These are phyloP conservation scores for Microbotryum saponariae DNA, from an alignment of 1,284 basidiomycete genomes.

Conservation along the genomic window DNA sequence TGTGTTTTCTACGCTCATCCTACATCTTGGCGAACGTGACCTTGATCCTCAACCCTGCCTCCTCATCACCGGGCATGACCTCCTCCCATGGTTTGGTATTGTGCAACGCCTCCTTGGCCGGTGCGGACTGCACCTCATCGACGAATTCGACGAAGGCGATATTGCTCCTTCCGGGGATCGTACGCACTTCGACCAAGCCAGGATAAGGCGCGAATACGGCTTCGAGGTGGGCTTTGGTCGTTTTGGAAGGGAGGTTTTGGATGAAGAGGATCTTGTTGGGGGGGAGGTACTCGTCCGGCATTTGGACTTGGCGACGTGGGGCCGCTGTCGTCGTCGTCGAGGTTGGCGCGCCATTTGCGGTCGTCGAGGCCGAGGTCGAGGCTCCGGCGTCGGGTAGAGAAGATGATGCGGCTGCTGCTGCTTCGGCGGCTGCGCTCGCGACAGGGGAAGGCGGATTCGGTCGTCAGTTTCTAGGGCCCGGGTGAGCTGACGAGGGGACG, in stretches of 20 bases:
- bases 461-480: not conserved
- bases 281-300: slow-evolving; percentile 98
- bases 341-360: slow-evolving; percentile 1
- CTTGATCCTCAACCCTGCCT: slow-evolving; percentile 69
- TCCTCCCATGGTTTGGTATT: slow-evolving; percentile 62
- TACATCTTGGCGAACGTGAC: slow-evolving; percentile 46
- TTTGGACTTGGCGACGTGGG: slow-evolving; percentile 57
- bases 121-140: slow-evolving; percentile 79
- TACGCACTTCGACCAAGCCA: slow-evolving; percentile 77
- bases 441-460: not conserved
- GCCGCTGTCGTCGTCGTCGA: slow-evolving; percentile 12
- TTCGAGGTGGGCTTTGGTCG: slow-evolving; percentile 77
- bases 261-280: slow-evolving; percentile 98
- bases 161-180: slow-evolving; percentile 88
- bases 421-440: slow-evolving; percentile 53
- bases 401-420: slow-evolving; percentile 43
- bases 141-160: slow-evolving; percentile 93
- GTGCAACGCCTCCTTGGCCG: slow-evolving; percentile 88
- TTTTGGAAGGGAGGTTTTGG: slow-evolving; percentile 84
- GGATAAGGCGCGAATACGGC: slow-evolving; percentile 77
- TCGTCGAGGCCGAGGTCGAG: not conserved
- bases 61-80: slow-evolving; percentile 65
- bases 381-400: not conserved
- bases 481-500: not conserved
- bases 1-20: not conserved